Percentiles rank a stretch among this genome's conserved stretches.
These are phyloP conservation scores for Raffaelea albimanens DNA, from an alignment of 2,329 filamentous ascomycete genomes.

Conservation along the genomic window DNA sequence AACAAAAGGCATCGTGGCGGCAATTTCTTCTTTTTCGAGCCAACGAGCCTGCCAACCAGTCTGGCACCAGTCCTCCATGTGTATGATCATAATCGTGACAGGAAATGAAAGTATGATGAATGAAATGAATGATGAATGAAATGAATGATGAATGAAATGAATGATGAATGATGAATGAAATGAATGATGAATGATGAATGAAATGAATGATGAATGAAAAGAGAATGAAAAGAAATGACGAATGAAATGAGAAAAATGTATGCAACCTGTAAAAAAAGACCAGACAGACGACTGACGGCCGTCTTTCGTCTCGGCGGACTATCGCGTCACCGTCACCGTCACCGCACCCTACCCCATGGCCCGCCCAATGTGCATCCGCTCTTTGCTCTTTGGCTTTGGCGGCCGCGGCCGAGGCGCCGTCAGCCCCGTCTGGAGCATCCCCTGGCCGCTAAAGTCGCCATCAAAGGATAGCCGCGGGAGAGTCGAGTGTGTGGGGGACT, in stretches of 20 bases:
- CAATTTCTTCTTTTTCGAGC: too few species aligned
- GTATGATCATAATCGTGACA: too few species aligned
- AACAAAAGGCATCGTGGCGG: not conserved
- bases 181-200: not conserved
- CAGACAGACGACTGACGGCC: not conserved
- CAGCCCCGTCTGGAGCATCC: conserved; percentile 33
- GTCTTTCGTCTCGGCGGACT: not conserved
- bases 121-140: not conserved
- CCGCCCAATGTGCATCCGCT: conserved; percentile 35
- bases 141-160: not conserved
- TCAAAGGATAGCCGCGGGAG: not conserved
- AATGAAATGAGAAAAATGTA: too few species aligned
- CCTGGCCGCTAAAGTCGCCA: conserved; percentile 25
- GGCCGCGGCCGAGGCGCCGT: conserved; percentile 38
- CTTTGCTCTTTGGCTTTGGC: not conserved
- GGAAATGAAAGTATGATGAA: too few species aligned
- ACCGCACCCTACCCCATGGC: conserved; percentile 39
- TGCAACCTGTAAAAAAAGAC: not conserved
- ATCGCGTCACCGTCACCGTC: too few species aligned
- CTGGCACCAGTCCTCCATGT: too few species aligned
- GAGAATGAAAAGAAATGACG: not conserved
- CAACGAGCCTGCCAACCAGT: too few species aligned
- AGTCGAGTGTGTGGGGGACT: not conserved
- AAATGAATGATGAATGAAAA: not conserved
- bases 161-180: not conserved